phyloP scores from a whole-genome alignment of 371 early-diverging fungal genomes.

The Mortierella sp. region DNA sequence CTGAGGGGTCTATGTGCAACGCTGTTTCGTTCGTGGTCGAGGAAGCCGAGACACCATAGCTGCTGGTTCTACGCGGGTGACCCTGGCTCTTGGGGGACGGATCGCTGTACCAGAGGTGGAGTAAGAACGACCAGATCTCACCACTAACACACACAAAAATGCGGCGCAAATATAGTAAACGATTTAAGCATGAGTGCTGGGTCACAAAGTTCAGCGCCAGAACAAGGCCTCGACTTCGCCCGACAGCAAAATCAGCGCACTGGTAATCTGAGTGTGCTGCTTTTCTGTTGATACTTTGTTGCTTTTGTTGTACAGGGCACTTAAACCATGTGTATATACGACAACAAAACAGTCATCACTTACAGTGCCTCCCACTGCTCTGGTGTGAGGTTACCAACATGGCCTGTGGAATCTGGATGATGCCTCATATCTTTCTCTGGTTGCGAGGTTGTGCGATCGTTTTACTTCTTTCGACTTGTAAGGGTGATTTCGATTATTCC shows the following conservation, averaged over 20 bases:
- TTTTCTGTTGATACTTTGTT: too few relatives aligned
- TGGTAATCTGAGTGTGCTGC: too few relatives aligned
- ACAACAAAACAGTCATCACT: slow-evolving; percentile 10
- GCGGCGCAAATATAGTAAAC: too few relatives aligned
- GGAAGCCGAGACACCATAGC: slow-evolving; percentile 12
- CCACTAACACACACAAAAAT: slow-evolving; percentile 33
- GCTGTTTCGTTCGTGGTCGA: slow-evolving; percentile 3
- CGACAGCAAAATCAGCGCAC: too few relatives aligned
- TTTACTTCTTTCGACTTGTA: too few relatives aligned
- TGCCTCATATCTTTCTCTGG: slow-evolving; percentile 29
- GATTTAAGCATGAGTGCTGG: too few relatives aligned
- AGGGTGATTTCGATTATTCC: too few relatives aligned
- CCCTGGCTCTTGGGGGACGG: slow-evolving; percentile 23
- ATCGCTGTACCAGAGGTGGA: slow-evolving; percentile 53
- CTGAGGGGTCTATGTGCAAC: neutral
- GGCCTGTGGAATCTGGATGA: slow-evolving; percentile 24
- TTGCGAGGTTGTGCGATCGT: neutral
- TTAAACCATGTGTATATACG: neutral
- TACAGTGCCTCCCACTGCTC: slow-evolving; percentile 53
- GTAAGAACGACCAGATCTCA: slow-evolving; percentile 51
- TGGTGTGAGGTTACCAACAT: slow-evolving; percentile 40
- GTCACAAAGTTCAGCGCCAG: neutral
- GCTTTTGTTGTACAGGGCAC: neutral
- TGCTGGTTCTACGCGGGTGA: slow-evolving; percentile 26
- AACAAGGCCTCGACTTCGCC: slow-evolving; percentile 12